Percentiles rank a stretch among this genome's conserved stretches.
Conservation (phyloP, 345 rosid species). For the Rhodamnia argentea region DNA sequence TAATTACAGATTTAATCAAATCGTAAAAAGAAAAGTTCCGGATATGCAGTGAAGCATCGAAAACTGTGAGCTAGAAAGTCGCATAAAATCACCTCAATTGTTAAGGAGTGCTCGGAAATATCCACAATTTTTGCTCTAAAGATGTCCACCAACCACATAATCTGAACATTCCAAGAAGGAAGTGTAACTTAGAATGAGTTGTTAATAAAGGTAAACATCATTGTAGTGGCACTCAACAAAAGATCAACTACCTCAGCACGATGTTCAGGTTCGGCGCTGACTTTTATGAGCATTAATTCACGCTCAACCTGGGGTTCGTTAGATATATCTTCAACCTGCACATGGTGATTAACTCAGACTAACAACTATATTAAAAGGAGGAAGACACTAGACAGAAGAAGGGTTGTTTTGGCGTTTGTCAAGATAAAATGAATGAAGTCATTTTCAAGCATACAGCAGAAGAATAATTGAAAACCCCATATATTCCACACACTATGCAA, state of each 20-base stretch:
- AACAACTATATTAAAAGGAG: not conserved
- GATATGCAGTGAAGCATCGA: not conserved
- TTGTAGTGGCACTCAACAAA: not conserved
- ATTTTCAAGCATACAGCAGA: not conserved
- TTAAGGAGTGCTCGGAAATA: slow-evolving; percentile 56
- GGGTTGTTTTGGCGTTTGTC: not conserved
- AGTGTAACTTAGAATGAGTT: not conserved
- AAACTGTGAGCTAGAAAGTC: not conserved
- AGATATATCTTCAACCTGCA: slow-evolving; percentile 86
- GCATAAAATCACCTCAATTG: slow-evolving; percentile 56
- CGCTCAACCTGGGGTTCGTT: slow-evolving; percentile 91
- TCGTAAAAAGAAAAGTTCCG: rapidly evolving
- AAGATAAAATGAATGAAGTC: not conserved
- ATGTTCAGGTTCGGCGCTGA: slow-evolving; percentile 45
- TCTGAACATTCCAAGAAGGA: slow-evolving; percentile 32
- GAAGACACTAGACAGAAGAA: not conserved
- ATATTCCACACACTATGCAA: not conserved
- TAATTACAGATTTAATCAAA: not conserved
- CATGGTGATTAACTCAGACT: not conserved
- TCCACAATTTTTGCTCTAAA: slow-evolving; percentile 87
- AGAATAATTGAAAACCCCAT: not conserved
- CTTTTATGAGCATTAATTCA: slow-evolving; percentile 83
- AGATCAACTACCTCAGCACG: slow-evolving; percentile 55
- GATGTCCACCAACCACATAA: slow-evolving; percentile 87
- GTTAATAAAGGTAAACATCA: not conserved